Base-by-base conservation (phyloP, 768 basidiomycete genomes). In the Amanita thiersii region DNA sequence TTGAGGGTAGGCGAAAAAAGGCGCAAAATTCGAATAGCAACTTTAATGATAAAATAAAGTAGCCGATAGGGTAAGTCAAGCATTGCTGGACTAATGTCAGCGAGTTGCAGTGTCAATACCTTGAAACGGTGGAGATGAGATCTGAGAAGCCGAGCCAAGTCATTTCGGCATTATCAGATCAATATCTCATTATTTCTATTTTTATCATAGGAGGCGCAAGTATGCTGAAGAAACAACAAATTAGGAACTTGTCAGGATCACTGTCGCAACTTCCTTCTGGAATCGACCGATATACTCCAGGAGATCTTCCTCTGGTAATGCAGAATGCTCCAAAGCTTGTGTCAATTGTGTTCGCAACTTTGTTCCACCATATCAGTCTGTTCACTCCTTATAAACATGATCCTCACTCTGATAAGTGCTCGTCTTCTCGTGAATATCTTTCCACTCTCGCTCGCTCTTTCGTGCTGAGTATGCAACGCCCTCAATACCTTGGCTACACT, bases 361-460 rank as follows among this genome's bases (percentile, higher is more conserved):
- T n/a, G 40, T 18, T n/a, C 19, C 32, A 26, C 36, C 32, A 39
- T 25, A 35, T 14, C 33, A 14, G 33, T 14, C 7, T 35, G n/a
- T 28, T 19, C 20, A 43, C 41, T 21, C 21, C 42, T 18, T 19
- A 33, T 31, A 21, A 38, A 17, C 14, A 26, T n/a, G 19, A 36
- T 24, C 30, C 21, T 54, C 65, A 87, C 87, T 72, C 72, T 67
- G 29, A 88, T 58, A 25, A 90, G 59, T 0, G 79, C 77, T 52
- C 81, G 82, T 24, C 87, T 69, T 40, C 81, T 68, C n/a, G 65
- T 56, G 0, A 76, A 69, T 42, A 80, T 63, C 50, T 74, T 73
- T 45, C 59, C 73, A 33, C 73, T 77, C 43, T 74, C 69, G 52
- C 84, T 87, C 30, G 76, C 70, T 58, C 72, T 71, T 55, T 82